Evolutionary conservation across 805 yeast species (phyloP).

Genomic region (Ogataea haglerorum): DNA sequence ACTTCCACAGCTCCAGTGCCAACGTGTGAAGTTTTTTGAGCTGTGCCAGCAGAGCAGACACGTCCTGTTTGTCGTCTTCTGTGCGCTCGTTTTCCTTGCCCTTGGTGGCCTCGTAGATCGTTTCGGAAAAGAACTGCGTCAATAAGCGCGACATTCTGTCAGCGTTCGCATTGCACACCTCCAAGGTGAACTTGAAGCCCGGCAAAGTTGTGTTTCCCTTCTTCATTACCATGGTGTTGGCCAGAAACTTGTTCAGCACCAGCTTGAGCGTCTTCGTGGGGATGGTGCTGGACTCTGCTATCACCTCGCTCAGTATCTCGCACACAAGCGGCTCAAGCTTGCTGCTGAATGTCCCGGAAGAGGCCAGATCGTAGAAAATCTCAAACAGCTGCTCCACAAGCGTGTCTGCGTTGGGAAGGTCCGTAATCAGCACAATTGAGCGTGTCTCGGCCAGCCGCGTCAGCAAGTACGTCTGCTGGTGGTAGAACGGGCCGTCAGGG

Average conservation of each 20-base stretch:
- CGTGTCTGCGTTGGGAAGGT: slow-evolving; percentile 58
- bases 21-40: slow-evolving; percentile 61
- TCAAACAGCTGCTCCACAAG: slow-evolving; percentile 57
- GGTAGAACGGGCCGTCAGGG: slow-evolving; percentile 55
- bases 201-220: slow-evolving; percentile 40
- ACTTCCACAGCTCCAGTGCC: slow-evolving; percentile 67
- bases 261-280: slow-evolving; percentile 59
- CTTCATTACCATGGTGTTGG: slow-evolving; percentile 26
- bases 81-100: slow-evolving; percentile 23
- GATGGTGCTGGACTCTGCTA: slow-evolving; percentile 65
- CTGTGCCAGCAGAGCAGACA: slow-evolving; percentile 32
- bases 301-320: slow-evolving; percentile 70
- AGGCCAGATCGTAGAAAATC: slow-evolving; percentile 53
- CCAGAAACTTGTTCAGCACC: slow-evolving; percentile 61
- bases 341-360: slow-evolving; percentile 43
- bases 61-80: slow-evolving; percentile 21
- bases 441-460: slow-evolving; percentile 72
- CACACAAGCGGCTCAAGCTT: slow-evolving; percentile 59
- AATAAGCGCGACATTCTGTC: slow-evolving; percentile 74
- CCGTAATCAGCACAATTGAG: slow-evolving; percentile 70
- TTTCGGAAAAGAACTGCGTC: slow-evolving; percentile 77
- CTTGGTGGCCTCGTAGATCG: slow-evolving; percentile 49
- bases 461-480: slow-evolving; percentile 61
- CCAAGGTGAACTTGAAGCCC: slow-evolving; percentile 61
- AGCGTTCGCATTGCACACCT: slow-evolving; percentile 64